Evolutionary conservation across 164 flowering plant species (phyloP), one percentile per base, ranked within the genome.

Genomic region (Paratinospora sagittata): DNA sequence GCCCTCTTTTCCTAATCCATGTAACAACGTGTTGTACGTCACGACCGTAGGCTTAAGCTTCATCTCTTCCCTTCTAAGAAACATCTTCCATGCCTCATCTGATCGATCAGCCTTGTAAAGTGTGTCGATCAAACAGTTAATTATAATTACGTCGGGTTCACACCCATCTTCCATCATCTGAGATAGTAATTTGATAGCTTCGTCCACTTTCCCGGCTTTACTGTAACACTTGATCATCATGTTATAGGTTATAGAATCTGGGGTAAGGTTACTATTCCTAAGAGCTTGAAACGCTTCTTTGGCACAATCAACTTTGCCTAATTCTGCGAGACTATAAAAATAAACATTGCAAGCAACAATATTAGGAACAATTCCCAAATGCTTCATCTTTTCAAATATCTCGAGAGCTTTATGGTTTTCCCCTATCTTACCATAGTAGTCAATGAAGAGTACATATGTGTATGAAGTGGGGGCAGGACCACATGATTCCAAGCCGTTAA

Each of bases 151-250:
- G 79, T 90, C 96, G 19, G 86, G 90, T 65, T 84, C 80, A 74
- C 89, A 86, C 36, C 86, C 87, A 73, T 67, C 76, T 62, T 75
- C 79, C 60, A 67, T 72, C 98, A 95, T 95, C 76, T 87, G 86
- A 36, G 72, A 72, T 16, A 92, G 80, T 58, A 95, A 82, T 69
- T 82, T 75, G 21, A 90, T 73, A 45, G 96, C 96, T 77, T 86
- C 90, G 77, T 95, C 98, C 34, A 90, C 80, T 75, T 82, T 80
- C 68, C 96, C 94, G 1, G 80, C 85, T 68, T 88, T 87, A 67
- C 86, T 84, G 65, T 87, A 89, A 78, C 97, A 95, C 76, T 86
- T 92, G 85, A 95, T 91, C 98, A 95, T 92, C 89, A 88, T 88
- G 81, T 85, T 89, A 78, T 92, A 95, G 43, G 97, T 92, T 69